Evolutionary conservation across 257 asterid species (phyloP).

Genomic region (Primulina tabacum): DNA sequence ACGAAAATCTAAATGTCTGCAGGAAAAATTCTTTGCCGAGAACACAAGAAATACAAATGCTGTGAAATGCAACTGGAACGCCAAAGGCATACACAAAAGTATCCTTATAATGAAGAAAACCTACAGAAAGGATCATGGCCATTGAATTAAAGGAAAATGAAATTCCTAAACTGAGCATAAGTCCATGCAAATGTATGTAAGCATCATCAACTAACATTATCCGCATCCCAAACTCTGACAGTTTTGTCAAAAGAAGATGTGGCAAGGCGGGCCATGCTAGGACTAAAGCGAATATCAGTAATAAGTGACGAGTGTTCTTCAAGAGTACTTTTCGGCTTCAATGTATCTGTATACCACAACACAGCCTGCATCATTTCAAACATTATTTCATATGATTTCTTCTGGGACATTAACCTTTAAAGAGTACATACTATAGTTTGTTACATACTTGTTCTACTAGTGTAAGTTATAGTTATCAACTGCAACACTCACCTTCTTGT

Average conservation of each 20-base stretch:
- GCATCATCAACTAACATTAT: constrained; percentile 52
- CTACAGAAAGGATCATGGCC: too few relatives aligned
- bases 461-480: too few relatives aligned
- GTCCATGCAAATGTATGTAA: too few relatives aligned
- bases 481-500: constrained; percentile 40
- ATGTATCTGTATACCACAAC: constrained; percentile 67
- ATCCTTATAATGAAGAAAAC: too few relatives aligned
- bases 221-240: constrained; percentile 96
- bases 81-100: too few relatives aligned
- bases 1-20: too few relatives aligned
- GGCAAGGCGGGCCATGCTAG: constrained; percentile 95
- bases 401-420: background rate
- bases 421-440: background rate
- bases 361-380: constrained; percentile 62
- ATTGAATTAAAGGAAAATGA: too few relatives aligned
- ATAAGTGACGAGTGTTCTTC: constrained; percentile 83
- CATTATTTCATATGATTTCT: constrained; percentile 5
- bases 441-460: background rate
- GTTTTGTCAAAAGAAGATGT: constrained; percentile 97
- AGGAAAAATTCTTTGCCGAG: too few relatives aligned
- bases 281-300: constrained; percentile 95
- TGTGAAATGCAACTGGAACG: too few relatives aligned
- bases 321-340: constrained; percentile 74
- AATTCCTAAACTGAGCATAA: too few relatives aligned
- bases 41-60: too few relatives aligned